Base-by-base conservation (phyloP, 306 rosid species). In the Ormosia semicastrata region DNA sequence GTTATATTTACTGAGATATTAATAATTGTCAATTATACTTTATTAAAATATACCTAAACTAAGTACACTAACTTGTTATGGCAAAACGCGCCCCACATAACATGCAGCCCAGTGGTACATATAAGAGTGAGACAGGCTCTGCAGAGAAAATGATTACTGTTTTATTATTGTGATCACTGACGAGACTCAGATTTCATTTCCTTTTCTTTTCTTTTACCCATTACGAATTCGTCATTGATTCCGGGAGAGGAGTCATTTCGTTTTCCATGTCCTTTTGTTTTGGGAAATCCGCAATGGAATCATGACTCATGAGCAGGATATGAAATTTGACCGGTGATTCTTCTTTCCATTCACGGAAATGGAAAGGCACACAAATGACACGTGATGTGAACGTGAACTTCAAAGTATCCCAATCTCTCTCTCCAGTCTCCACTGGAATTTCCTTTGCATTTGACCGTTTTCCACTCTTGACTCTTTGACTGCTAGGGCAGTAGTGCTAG, bases 321-420 rank as follows among this genome's bases (percentile, higher is more conserved):
- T 49, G 62, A 71, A 47, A 71, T 33, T 71, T 71, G 76, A 71
- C 76, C 44, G 32, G 2, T 50, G 62, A 50, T 71, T 69, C 43
- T 3, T 29, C 3, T 44, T 44, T 69, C 75, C 29, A 3, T 69
- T 69, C 40, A 44, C 46, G 46, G 75, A 47, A 46, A 47, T 47
- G 75, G 39, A 7, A 47, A 13, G 41, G 29, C 11, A 69, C 1
- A 2, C 18, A 15, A 18, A 68, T 37, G 43, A 13, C 41, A 30
- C 41, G 58, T 69, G 75, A 67, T 46, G 75, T 29, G 58, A 69
- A 30, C 13, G 4, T 49, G 3, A 43, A 59, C 59, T 49, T 71
- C 49, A 6, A 8, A 54, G 14, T 30, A 47, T 49, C 59, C 47
- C 74, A 46, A 69, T 47, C 29, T 47, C 59, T 69, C 75, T 46